phyloP scores from a whole-genome alignment of 1,139 yeast genomes.

The Yamadazyma taylorii region DNA sequence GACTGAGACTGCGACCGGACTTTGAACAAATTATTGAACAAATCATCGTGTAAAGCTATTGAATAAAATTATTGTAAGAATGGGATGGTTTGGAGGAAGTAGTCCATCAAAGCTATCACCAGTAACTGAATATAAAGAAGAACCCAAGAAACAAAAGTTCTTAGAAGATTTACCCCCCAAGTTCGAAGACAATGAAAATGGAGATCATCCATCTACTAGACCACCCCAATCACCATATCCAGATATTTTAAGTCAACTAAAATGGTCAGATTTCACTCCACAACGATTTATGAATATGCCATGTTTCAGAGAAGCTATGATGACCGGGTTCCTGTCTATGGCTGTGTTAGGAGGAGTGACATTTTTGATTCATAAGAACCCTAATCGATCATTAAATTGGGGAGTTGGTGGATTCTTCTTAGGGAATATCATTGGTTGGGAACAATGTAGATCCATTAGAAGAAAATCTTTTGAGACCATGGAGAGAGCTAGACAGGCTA shows the following conservation, averaged over 20 bases:
- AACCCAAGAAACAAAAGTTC: slow-evolving; percentile 18
- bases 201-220: slow-evolving; percentile 13
- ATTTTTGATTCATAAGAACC: slow-evolving; percentile 64
- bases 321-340: slow-evolving; percentile 85
- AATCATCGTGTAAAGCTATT: too few relatives aligned
- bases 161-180: slow-evolving; percentile 47
- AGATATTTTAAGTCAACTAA: slow-evolving; percentile 33
- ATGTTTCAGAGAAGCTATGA: slow-evolving; percentile 85
- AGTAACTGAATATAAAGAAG: slow-evolving; percentile 23
- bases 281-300: slow-evolving; percentile 66
- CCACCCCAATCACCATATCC: slow-evolving; percentile 27
- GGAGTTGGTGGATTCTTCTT: slow-evolving; percentile 75
- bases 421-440: slow-evolving; percentile 89
- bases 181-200: slow-evolving; percentile 40
- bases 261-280: slow-evolving; percentile 54
- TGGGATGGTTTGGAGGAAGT: slow-evolving; percentile 40
- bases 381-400: slow-evolving; percentile 73
- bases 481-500: slow-evolving; percentile 56
- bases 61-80: too few relatives aligned
- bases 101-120: slow-evolving; percentile 29
- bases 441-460: slow-evolving; percentile 78
- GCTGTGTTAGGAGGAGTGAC: slow-evolving; percentile 76
- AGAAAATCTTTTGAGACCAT: slow-evolving; percentile 62
- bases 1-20: too few relatives aligned
- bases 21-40: too few relatives aligned